Percentiles rank a stretch among this genome's conserved stretches.
Evolutionary conservation across 2,329 filamentous ascomycete species (phyloP).

Genomic region (Aspergillus novofumigatus): DNA sequence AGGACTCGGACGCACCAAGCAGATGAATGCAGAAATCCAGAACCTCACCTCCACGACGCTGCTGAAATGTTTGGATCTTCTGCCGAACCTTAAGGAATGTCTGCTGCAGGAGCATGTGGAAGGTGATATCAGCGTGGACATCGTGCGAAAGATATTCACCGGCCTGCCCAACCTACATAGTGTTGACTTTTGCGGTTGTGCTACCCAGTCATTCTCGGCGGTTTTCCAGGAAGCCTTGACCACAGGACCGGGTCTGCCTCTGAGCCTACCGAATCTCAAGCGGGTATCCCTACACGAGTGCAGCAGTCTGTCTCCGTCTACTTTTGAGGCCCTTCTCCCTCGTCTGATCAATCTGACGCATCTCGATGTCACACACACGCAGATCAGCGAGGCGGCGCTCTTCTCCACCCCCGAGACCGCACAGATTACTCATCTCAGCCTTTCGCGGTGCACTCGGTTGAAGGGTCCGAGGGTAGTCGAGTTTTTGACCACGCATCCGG

Average conservation of each 20-base stretch:
- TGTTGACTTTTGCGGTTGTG: slow-evolving; percentile 74
- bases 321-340: slow-evolving; percentile 69
- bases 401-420: slow-evolving; percentile 67
- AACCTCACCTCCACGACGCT: slow-evolving; percentile 73
- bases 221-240: slow-evolving; percentile 58
- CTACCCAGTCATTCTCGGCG: slow-evolving; percentile 62
- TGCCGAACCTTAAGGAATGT: slow-evolving; percentile 72
- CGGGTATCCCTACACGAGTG: slow-evolving; percentile 76
- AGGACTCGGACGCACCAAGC: slow-evolving; percentile 68
- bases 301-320: slow-evolving; percentile 61
- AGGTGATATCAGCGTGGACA: slow-evolving; percentile 64
- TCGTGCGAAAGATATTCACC: slow-evolving; percentile 67
- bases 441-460: slow-evolving; percentile 70
- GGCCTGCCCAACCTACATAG: slow-evolving; percentile 61
- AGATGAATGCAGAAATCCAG: slow-evolving; percentile 68
- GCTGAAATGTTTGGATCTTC: slow-evolving; percentile 65
- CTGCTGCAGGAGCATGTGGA: slow-evolving; percentile 77
- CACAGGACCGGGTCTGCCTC: slow-evolving; percentile 43
- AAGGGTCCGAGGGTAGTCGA: slow-evolving; percentile 63
- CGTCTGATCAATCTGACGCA: slow-evolving; percentile 67
- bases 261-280: slow-evolving; percentile 56
- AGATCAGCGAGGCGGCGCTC: slow-evolving; percentile 68
- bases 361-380: slow-evolving; percentile 73
- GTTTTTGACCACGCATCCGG: slow-evolving; percentile 68
- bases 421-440: slow-evolving; percentile 69